Percentiles rank a stretch among this genome's conserved stretches.
Conservation (phyloP, 2,329 filamentous ascomycete species). For the Claviceps quebecensis region DNA sequence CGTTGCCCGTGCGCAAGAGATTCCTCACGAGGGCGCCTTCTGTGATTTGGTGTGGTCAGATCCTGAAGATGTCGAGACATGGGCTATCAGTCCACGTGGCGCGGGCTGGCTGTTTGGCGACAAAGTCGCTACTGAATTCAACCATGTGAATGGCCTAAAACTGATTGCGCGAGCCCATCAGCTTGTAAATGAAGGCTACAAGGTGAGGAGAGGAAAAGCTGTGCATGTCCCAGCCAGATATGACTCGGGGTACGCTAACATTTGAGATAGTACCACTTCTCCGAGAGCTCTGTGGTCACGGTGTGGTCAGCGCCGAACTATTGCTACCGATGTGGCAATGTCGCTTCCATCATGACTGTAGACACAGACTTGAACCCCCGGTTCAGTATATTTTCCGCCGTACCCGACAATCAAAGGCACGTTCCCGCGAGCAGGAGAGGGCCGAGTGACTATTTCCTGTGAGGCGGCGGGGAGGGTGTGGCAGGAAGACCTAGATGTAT, state of each 20-base stretch:
- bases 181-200: slow-evolving; percentile 95
- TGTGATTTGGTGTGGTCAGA: slow-evolving; percentile 98
- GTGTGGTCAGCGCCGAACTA: slow-evolving; percentile 98
- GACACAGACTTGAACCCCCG: slow-evolving; percentile 73
- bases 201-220: slow-evolving; percentile 37
- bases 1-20: slow-evolving; percentile 93
- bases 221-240: neutral
- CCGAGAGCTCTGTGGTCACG: slow-evolving; percentile 88
- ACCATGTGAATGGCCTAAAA: slow-evolving; percentile 91
- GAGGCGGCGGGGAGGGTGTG: slow-evolving; percentile 15
- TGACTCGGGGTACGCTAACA: neutral
- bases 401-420: slow-evolving; percentile 73
- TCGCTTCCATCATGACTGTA: slow-evolving; percentile 92
- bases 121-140: slow-evolving; percentile 94
- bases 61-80: slow-evolving; percentile 92
- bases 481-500: slow-evolving; percentile 22
- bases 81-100: slow-evolving; percentile 83
- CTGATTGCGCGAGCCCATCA: slow-evolving; percentile 97
- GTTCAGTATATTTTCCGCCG: slow-evolving; percentile 84
- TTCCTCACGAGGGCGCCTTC: slow-evolving; percentile 96
- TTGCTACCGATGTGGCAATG: slow-evolving; percentile 88
- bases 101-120: slow-evolving; percentile 98
- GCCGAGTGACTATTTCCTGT: slow-evolving; percentile 59
- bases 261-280: slow-evolving; percentile 66
- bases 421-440: slow-evolving; percentile 58